phyloP scores from a whole-genome alignment of 2,329 filamentous ascomycete genomes.

The Mycosphaerella arachidis region DNA sequence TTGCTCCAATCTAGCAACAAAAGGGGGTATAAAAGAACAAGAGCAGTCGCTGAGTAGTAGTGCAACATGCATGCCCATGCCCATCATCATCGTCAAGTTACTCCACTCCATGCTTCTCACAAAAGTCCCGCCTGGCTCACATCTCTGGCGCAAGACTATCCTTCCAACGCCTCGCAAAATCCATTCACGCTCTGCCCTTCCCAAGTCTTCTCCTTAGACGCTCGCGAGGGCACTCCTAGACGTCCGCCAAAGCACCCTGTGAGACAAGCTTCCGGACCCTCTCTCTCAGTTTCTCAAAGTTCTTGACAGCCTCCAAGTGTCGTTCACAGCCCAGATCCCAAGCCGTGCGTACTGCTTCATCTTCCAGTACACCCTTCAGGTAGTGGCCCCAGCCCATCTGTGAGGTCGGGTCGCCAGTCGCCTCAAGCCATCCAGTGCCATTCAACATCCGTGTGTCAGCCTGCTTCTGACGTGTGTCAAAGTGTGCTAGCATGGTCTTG shows the following conservation, averaged over 20 bases:
- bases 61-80: too few relatives aligned
- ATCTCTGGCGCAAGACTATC: neutral
- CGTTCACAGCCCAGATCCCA: constrained; percentile 58
- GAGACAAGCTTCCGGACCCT: constrained; percentile 32
- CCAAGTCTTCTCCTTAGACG: too few relatives aligned
- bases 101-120: too few relatives aligned
- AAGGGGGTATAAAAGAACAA: too few relatives aligned
- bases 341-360: constrained; percentile 57
- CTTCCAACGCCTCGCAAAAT: neutral
- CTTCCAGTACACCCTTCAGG: constrained; percentile 57
- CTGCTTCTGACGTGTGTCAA: constrained; percentile 47
- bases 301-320: constrained; percentile 56
- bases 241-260: constrained; percentile 22
- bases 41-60: too few relatives aligned
- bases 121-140: too few relatives aligned
- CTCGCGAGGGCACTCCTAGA: neutral
- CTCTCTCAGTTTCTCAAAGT: constrained; percentile 51
- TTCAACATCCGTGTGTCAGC: constrained; percentile 32
- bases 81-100: too few relatives aligned
- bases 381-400: constrained; percentile 55
- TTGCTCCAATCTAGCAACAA: too few relatives aligned
- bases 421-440: constrained; percentile 49
- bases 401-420: constrained; percentile 29
- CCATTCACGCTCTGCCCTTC: neutral
- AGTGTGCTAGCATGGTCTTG: constrained; percentile 52